Conservation (phyloP, 2,329 filamentous ascomycete genomes). For the Penicillium sp. region DNA sequence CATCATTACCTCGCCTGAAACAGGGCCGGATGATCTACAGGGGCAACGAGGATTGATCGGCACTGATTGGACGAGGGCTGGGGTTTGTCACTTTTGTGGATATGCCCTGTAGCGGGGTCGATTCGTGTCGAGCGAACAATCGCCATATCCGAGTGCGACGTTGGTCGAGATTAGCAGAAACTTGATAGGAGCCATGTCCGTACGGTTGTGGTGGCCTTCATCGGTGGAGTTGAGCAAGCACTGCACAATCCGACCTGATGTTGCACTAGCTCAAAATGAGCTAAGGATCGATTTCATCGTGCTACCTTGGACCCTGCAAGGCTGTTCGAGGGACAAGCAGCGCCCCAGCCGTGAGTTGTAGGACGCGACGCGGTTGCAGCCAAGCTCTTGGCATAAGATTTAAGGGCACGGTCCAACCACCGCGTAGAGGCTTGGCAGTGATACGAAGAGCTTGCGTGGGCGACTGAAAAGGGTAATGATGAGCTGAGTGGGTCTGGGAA, state of each 20-base stretch:
- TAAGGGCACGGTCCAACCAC: neutral
- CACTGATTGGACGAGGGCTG: constrained; percentile 5
- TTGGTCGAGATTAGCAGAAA: neutral
- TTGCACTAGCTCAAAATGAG: neutral
- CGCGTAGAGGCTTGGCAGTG: constrained; percentile 1
- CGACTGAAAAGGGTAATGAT: constrained; percentile 3
- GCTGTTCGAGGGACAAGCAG: constrained; percentile 1
- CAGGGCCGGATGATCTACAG: constrained; percentile 9
- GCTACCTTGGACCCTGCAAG: neutral
- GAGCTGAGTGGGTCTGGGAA: neutral
- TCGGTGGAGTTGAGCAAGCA: neutral
- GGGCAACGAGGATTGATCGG: constrained; percentile 1
- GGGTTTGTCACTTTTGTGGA: neutral
- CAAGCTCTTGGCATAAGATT: neutral
- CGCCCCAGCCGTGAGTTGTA: neutral
- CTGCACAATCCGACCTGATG: neutral
- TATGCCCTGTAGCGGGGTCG: constrained; percentile 1
- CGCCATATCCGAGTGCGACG: neutral
- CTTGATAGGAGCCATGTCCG: neutral
- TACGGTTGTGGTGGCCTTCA: neutral
- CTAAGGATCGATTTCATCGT: neutral
- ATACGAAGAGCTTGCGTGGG: constrained; percentile 7
- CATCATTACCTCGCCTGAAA: constrained; percentile 2
- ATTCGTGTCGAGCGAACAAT: neutral
- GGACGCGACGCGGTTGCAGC: neutral